Evolutionary conservation across 768 basidiomycete species (phyloP).

Genomic region (Tephrocybe sp.): DNA sequence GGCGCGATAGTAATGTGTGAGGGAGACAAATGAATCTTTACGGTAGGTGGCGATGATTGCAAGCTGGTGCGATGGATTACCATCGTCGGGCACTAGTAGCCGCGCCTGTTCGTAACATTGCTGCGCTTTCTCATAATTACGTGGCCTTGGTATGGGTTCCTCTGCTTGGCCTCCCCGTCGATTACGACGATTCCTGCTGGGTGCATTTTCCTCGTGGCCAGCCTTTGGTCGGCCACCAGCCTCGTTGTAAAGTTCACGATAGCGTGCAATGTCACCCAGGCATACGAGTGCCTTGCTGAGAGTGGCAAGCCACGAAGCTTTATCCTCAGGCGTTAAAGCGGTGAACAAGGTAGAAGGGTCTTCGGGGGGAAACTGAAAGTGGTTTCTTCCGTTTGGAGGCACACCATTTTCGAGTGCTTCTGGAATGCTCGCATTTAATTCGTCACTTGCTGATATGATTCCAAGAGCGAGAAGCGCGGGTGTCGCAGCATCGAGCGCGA

Average conservation of each 20-base stretch:
- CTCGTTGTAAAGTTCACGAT: slow-evolving; percentile 88
- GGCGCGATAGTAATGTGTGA: slow-evolving; percentile 89
- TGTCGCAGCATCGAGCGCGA: slow-evolving; percentile 65
- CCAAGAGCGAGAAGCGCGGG: slow-evolving; percentile 57
- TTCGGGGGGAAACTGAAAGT: slow-evolving; percentile 65
- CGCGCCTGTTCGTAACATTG: slow-evolving; percentile 87
- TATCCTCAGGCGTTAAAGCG: slow-evolving; percentile 49
- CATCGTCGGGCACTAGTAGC: slow-evolving; percentile 80
- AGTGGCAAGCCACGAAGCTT: slow-evolving; percentile 66
- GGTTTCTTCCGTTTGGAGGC: slow-evolving; percentile 48
- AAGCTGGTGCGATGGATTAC: slow-evolving; percentile 94
- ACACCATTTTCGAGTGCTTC: slow-evolving; percentile 22
- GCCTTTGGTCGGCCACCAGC: slow-evolving; percentile 61
- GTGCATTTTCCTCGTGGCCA: slow-evolving; percentile 62
- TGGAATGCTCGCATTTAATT: slow-evolving; percentile 18
- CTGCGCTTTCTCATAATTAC: slow-evolving; percentile 74
- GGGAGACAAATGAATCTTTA: slow-evolving; percentile 75
- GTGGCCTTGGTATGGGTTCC: slow-evolving; percentile 52
- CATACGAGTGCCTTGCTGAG: slow-evolving; percentile 88
- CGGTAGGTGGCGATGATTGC: slow-evolving; percentile 89
- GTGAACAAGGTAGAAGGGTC: slow-evolving; percentile 36
- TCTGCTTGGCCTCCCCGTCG: slow-evolving; percentile 48
- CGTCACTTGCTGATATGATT: slow-evolving; percentile 44
- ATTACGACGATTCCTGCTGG: slow-evolving; percentile 40
- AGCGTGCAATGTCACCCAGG: slow-evolving; percentile 92